Base-by-base conservation (phyloP, 225 moss, liverwort and hornwort species). In the Polytrichum formosum region DNA sequence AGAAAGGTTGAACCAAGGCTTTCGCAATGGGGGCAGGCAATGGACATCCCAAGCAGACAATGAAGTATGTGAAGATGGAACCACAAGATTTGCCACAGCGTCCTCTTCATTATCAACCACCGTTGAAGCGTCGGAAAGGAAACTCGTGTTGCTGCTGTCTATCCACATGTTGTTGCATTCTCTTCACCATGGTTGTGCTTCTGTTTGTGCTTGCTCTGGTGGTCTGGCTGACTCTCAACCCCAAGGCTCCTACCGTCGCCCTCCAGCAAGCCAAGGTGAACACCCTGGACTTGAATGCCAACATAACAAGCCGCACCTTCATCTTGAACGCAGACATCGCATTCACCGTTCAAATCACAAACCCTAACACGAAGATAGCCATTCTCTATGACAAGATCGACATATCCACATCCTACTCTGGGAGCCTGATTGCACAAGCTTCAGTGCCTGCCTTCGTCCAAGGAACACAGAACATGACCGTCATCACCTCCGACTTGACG, bases 381-480 rank as follows among this genome's bases (percentile, higher is more conserved):
- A 62, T 62, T 62, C n/a, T 62, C 9, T 62, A 62, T 9, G 61
- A 62, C 61, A 22, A 62, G n/a, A 62, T 62, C 23, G 61, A 62
- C 61, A 62, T 62, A 21, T 26, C 61, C 61, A 62, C 61, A 10
- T 62, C 61, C n/a, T 21, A 21, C 25, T 21, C n/a, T 13, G 23
- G 23, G 8, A 62, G 2, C 61, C 61, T 7, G 61, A 22, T 62
- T 26, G 61, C 26, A 26, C 61, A 62, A 13, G 25, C 22, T 4
- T 7, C 13, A 3, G 61, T 62, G 13, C 61, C 61, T 62, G 61
- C 21, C 21, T 62, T 62, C 61, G 61, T 27, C 13, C 61, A 62
- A 62, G 61, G 26, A 22, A 62, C 61, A 17, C 61, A 7, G 13
- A 62, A 62, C 61, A 62, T 4, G 22, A 62, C 61, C 13, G 16